Evolutionary conservation across 2,329 filamentous ascomycete species (phyloP).

Genomic region (Paecilomyces dactylethromorphus): DNA sequence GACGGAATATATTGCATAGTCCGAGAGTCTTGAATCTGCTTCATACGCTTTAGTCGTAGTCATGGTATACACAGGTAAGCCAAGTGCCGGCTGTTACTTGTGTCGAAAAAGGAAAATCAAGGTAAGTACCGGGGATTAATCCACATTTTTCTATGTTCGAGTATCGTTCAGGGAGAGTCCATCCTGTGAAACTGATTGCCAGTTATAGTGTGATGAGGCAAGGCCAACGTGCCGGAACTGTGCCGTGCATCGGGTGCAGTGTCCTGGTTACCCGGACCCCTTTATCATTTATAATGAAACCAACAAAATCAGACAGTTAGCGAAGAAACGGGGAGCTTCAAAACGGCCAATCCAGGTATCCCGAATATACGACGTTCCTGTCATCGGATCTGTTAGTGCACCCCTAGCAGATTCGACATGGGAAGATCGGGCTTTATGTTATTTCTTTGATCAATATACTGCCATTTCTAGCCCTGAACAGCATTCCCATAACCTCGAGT

Average conservation of each 20-base stretch:
- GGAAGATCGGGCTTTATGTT: constrained; percentile 32
- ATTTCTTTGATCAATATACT: constrained; percentile 36
- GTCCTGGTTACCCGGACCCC: constrained; percentile 30
- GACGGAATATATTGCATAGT: not conserved
- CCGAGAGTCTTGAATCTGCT: not conserved
- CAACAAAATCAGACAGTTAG: constrained; percentile 17
- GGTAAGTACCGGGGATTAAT: constrained; percentile 14
- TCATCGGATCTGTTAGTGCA: constrained; percentile 8
- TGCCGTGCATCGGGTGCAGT: constrained; percentile 26
- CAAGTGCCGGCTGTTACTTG: constrained; percentile 33
- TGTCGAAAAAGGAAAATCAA: constrained; percentile 35
- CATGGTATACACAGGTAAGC: constrained; percentile 37
- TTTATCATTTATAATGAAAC: constrained; percentile 30
- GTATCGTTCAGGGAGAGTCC: not conserved
- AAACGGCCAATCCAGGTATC: not conserved
- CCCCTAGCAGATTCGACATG: constrained; percentile 23
- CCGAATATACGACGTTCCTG: not conserved
- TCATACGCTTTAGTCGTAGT: not conserved
- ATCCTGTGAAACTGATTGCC: not conserved
- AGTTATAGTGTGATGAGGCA: constrained; percentile 28
- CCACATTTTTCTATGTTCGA: not conserved
- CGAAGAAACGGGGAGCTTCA: not conserved
- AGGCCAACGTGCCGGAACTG: constrained; percentile 31
- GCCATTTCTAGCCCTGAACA: constrained; percentile 16
- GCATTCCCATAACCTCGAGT: constrained; percentile 27